These are phyloP conservation scores for Manihot esculenta DNA, from an alignment of 441 rosid species.

Conservation along the genomic window DNA sequence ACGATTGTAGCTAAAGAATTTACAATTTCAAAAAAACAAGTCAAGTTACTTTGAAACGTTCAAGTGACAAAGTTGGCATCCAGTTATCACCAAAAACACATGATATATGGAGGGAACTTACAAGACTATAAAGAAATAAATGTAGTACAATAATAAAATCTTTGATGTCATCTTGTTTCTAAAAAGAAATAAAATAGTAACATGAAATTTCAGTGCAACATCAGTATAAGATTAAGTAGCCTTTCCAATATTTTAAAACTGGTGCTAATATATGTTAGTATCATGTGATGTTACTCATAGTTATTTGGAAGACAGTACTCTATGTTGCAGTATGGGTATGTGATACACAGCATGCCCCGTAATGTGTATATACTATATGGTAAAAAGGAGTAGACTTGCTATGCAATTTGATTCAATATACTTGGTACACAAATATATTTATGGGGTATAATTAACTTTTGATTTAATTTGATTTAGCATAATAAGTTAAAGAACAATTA, in stretches of 20 bases:
- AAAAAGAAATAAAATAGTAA: background rate
- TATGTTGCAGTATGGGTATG: too few relatives aligned
- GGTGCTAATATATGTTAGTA: background rate
- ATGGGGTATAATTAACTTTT: too few relatives aligned
- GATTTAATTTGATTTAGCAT: too few relatives aligned
- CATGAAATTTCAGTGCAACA: background rate
- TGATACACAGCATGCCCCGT: too few relatives aligned
- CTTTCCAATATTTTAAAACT: background rate
- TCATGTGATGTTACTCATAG: background rate
- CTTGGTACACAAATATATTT: too few relatives aligned
- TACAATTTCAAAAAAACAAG: conserved; percentile 3
- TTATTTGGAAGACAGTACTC: too few relatives aligned
- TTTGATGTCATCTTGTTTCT: background rate
- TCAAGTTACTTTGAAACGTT: conserved; percentile 4
- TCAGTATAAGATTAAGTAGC: background rate
- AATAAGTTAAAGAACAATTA: too few relatives aligned
- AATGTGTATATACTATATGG: too few relatives aligned
- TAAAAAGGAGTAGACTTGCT: too few relatives aligned
- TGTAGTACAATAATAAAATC: background rate
- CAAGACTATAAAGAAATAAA: background rate
- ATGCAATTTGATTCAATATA: too few relatives aligned
- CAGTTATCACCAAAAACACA: background rate
- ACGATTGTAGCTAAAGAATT: conserved; percentile 58
- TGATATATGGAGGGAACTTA: background rate
- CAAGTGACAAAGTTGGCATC: background rate